phyloP scores from a whole-genome alignment of 169 alveolate species.

The Plasmodium reichenowi region DNA sequence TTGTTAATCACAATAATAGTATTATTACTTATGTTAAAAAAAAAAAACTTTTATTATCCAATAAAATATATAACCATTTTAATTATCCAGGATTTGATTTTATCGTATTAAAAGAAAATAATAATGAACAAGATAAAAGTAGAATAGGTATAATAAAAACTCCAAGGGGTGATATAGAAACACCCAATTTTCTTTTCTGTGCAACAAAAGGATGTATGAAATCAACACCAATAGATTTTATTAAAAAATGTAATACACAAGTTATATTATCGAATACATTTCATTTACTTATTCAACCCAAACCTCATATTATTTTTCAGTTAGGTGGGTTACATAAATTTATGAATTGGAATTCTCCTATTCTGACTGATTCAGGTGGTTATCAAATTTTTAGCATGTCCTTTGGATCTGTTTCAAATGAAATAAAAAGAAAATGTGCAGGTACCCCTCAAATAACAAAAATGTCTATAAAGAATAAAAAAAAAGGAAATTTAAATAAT shows the following conservation, averaged over 20 bases:
- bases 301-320: slow-evolving; percentile 92
- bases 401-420: slow-evolving; percentile 58
- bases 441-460: not conserved
- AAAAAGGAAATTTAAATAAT: not conserved
- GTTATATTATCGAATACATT: slow-evolving; percentile 95
- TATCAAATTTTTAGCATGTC: slow-evolving; percentile 94
- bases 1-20: not conserved
- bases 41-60: not conserved
- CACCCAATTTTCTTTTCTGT: slow-evolving; percentile 99
- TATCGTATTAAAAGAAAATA: slow-evolving; percentile 27
- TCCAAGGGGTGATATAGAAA: slow-evolving; percentile 94
- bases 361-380: slow-evolving; percentile 99
- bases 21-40: not conserved
- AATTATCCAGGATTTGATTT: slow-evolving; percentile 47
- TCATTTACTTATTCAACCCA: slow-evolving; percentile 97
- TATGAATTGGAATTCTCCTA: slow-evolving; percentile 94
- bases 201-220: slow-evolving; percentile 97
- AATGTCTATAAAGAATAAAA: not conserved
- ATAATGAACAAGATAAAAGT: slow-evolving; percentile 86
- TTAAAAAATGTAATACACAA: slow-evolving; percentile 76
- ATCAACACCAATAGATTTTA: slow-evolving; percentile 80
- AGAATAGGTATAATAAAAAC: slow-evolving; percentile 94
- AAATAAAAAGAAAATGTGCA: slow-evolving; percentile 36
- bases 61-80: not conserved
- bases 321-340: slow-evolving; percentile 96